Evolutionary conservation across 306 rosid species (phyloP), one percentile per base, ranked within the genome.

Genomic region (Myrica gale): DNA sequence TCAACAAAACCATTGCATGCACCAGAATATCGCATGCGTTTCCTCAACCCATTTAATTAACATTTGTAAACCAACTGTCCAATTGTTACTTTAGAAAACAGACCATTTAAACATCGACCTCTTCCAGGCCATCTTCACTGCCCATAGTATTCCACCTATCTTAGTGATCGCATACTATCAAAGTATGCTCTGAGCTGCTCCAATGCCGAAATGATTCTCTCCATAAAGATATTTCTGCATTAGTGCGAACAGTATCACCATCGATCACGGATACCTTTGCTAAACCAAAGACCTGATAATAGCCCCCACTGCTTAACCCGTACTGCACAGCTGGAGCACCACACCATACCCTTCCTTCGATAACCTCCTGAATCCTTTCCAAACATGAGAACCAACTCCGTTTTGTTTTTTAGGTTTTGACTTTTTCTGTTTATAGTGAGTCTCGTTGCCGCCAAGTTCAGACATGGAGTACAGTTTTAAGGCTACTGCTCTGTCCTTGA

Each of bases 281-380:
- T 65, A 77, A 70, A 65, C 76, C 57, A 66, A 21, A 72, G 82
- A 80, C 89, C 85, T 85, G 81, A 88, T 84, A 81, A 89, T 79
- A 91, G 84, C 88, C 83, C 86, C 79, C 66, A 62, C 76, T 80
- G 85, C 78, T 75, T 56, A 84, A 43, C 42, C 79, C 77, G 86
- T 84, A 84, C 86, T 10, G 55, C 76, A 82, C 89, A 89, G 90
- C 91, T 86, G 88, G 90, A 81, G 80, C 87, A 84, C 83, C 87
- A 80, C 79, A 69, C 55, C 75, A 78, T 12, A 76, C 72, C 77
- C 57, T 55, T 16, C 65, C 66, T 60, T 78, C 81, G 82, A 80
- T 60, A 76, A 70, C 65, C 87, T 73, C 71, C 58, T 77, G 69
- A 87, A 74, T 78, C 55, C 74, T 56, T 78, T 73, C 75, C 82